phyloP scores from a whole-genome alignment of 2,329 filamentous ascomycete species.

The Penicillium sp. region DNA sequence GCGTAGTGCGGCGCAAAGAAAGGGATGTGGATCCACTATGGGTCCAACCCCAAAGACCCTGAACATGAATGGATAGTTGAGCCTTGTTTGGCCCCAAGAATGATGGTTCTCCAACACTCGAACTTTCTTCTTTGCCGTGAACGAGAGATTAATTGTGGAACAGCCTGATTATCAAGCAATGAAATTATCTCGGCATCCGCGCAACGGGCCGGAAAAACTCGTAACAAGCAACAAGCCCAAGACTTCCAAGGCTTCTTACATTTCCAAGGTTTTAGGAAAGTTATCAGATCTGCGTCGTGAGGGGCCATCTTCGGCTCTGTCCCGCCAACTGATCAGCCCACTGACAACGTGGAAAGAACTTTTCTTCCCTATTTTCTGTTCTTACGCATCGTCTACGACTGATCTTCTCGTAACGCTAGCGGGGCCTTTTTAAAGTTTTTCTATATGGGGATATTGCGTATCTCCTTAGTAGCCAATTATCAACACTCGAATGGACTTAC shows the following conservation, averaged over 20 bases:
- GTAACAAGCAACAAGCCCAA: neutral
- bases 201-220: neutral
- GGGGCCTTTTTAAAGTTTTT: neutral
- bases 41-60: neutral
- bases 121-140: neutral
- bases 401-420: neutral
- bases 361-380: neutral
- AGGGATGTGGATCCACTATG: conserved; percentile 4
- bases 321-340: neutral
- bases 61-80: neutral
- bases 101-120: neutral
- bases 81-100: neutral
- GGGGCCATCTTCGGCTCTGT: neutral
- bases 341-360: neutral
- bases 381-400: neutral
- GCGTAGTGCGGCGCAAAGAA: neutral
- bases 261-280: too few relatives aligned
- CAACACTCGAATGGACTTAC: neutral
- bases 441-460: neutral
- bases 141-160: conserved; percentile 2
- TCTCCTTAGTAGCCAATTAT: neutral
- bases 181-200: neutral
- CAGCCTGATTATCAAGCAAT: neutral
- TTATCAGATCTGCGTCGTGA: neutral
- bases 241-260: neutral